phyloP scores from a whole-genome alignment of 495 filamentous ascomycete genomes.

The Penicillium tannophilum region DNA sequence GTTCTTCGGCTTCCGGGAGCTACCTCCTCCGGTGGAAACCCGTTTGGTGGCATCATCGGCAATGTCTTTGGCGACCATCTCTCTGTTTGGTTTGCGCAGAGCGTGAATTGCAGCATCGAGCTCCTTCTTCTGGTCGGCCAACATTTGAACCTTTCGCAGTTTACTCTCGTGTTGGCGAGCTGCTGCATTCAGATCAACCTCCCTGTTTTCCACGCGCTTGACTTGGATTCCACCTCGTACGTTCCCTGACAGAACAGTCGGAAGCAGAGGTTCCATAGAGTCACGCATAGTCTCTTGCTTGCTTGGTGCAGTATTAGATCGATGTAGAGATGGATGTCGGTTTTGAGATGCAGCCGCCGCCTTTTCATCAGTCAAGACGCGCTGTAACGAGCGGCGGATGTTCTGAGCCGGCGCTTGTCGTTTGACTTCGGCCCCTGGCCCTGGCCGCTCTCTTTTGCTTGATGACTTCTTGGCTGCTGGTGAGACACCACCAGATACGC shows the following conservation, averaged over 20 bases:
- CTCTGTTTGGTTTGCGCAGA: conserved; percentile 84
- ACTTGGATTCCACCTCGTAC: conserved; percentile 57
- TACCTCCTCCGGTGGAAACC: conserved; percentile 34
- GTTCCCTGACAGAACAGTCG: conserved; percentile 30
- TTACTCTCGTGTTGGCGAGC: conserved; percentile 64
- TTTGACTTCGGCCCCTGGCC: conserved; percentile 57
- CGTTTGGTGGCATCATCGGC: conserved; percentile 71
- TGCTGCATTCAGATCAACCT: conserved; percentile 65
- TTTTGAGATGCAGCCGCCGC: conserved; percentile 25
- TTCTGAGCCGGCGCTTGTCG: conserved; percentile 52
- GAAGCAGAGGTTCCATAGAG: conserved; percentile 39
- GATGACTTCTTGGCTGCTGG: conserved; percentile 43
- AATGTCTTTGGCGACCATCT: conserved; percentile 71
- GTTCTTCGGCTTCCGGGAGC: conserved; percentile 61
- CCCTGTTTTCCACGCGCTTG: conserved; percentile 63
- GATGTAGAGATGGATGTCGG: conserved; percentile 43
- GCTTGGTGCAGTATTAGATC: conserved; percentile 59
- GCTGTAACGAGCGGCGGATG: conserved; percentile 63
- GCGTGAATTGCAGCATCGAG: conserved; percentile 80
- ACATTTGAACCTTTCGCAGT: conserved; percentile 68
- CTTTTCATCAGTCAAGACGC: conserved; percentile 72
- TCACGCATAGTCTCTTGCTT: conserved; percentile 49
- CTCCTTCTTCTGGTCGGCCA: conserved; percentile 70
- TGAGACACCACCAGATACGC: conserved; percentile 68
- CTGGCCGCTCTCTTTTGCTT: conserved; percentile 35